Base-by-base conservation (phyloP, 352 stramenopile species). In the Plasmopara halstedii region DNA sequence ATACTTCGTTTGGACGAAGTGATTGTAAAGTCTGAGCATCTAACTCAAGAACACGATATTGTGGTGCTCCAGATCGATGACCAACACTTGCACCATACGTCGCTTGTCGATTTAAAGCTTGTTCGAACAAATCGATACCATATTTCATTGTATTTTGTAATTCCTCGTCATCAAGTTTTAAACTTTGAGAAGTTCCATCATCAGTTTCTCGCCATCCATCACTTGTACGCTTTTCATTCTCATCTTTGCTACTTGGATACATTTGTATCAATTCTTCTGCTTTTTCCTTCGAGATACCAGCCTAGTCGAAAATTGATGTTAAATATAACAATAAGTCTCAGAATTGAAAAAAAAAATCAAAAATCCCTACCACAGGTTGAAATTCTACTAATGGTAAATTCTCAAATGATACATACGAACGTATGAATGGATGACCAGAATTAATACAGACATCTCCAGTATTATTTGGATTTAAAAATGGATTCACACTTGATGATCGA, bases 331-430 rank as follows among this genome's bases (percentile, higher is more conserved):
- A 9, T 14, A 0, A 17, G 25, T 29, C 11, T 6, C 1, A 20
- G 11, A 2, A 15, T 9, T 11, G 14, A 50, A n/a, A 33, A 14
- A n/a, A 33, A 20, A 20, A 27, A 14, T 26, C n/a, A 13, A 13
- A 17, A 27, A 18, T 26, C 43, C 62, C 17, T 76, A 88, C 72
- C 56, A 57, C 57, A 1, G 81, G 80, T 42, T 88, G 70, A 53
- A 98, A 98, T 59, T 98, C 90, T 19, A 98, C 90, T 3, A 98
- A 74, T 26, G 94, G 94, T 15, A 98, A 68, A 32, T 95, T 88
- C 50, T 98, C 94, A 48, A 98, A 98, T 18, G 90, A 97, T 18
- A 97, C 62, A 42, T 98, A 97, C 1, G 83, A 97, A 13, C 94
- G 83, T 14, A 98, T 63, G 54, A 98, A 98, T 11, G 86, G 90